Evolutionary conservation across 768 basidiomycete genomes (phyloP), one percentile per base, ranked within the genome.

Genomic region (Lactarius hatsudake): DNA sequence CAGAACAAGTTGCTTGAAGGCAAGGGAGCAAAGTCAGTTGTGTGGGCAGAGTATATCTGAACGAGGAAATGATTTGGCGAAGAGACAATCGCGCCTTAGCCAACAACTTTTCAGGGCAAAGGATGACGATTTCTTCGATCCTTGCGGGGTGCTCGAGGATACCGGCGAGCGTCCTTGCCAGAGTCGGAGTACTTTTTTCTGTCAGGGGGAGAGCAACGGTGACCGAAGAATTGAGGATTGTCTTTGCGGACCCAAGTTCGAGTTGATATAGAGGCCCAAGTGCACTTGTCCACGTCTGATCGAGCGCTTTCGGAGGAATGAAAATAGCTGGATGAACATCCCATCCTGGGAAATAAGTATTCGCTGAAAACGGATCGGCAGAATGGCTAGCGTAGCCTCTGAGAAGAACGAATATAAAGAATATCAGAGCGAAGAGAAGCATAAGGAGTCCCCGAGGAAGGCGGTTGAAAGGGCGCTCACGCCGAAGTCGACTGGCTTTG

Each of bases 91-190:
- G 68, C 17, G 51, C 68, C 13, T 13, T 30, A 10, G 68, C 69
- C 40, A 71, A 36, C 28, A 71, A 56, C 12, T n/a, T 15, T 54
- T 69, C 64, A 4, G 70, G 70, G 26, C 70, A 71, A 58, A 71
- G 38, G 1, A 71, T 57, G 28, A 62, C 26, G 48, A 71, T 36
- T 51, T 71, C 70, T 53, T 53, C 40, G 17, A 69, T 51, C 10
- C 17, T 20, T 20, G 62, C 55, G 45, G 59, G 48, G 63, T 42
- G 32, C 58, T 45, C 45, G 36, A 59, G 59, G 30, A 70, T 51
- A 32, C 26, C 51, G 26, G 48, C 6, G 54, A 70, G 42, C 12
- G 57, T 63, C 42, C 18, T 20, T 18, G 61, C 54, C 10, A 68
- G 57, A 53, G 36, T 55, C 20, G 13, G 38, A 10, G 42, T 42